Conservation (phyloP, 306 rosid genomes). For the Begonia fuchsioides region DNA sequence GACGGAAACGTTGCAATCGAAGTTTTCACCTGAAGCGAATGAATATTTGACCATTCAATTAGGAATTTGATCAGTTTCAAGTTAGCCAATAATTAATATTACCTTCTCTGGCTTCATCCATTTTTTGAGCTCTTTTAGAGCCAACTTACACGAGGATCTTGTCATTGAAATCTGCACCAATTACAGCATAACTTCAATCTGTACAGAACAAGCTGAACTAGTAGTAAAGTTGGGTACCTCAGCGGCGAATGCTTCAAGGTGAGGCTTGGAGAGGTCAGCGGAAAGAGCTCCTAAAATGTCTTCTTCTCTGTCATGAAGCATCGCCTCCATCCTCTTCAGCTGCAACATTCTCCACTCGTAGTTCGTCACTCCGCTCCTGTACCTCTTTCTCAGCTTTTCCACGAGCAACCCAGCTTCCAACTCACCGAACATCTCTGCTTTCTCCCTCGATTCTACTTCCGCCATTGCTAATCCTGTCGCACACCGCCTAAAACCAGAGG, state of each 20-base stretch:
- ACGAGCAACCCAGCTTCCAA: conserved; percentile 33
- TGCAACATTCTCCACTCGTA: conserved; percentile 69
- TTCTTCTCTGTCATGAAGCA: conserved; percentile 56
- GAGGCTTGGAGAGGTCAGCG: conserved; percentile 60
- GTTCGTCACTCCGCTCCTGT: conserved; percentile 47
- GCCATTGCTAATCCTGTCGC: conserved; percentile 1
- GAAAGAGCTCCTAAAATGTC: conserved; percentile 48
- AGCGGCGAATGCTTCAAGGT: conserved; percentile 40
- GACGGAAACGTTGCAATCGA: conserved; percentile 63
- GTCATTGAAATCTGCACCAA: conserved; percentile 36
- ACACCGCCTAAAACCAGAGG: no score
- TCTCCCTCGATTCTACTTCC: conserved; percentile 26
- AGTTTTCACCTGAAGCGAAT: conserved; percentile 42
- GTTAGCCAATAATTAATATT: neutral
- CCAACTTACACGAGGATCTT: conserved; percentile 47
- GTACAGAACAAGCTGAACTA: no score
- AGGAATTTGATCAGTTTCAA: neutral
- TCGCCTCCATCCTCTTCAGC: conserved; percentile 40
- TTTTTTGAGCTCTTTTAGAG: conserved; percentile 35
- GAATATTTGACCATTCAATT: neutral
- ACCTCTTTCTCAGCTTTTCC: conserved; percentile 39
- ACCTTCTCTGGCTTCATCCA: conserved; percentile 82
- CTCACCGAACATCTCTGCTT: conserved; percentile 12
- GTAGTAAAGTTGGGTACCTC: conserved; percentile 29
- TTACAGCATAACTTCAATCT: neutral